phyloP scores from a whole-genome alignment of 2,329 filamentous ascomycete species.

The Stemphylium lycopersici region DNA sequence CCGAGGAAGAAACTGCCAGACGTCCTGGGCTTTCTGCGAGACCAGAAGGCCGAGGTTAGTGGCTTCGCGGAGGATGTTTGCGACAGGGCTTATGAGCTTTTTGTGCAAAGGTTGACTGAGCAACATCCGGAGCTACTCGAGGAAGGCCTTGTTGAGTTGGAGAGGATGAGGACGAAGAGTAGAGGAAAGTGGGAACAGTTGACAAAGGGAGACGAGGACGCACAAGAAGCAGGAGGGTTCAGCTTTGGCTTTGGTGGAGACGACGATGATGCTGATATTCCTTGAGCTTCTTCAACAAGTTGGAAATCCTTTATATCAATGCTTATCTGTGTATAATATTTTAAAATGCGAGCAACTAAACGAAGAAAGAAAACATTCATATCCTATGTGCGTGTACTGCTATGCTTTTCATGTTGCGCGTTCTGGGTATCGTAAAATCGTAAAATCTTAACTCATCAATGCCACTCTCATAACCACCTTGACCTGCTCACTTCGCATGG shows the following conservation, averaged over 20 bases:
- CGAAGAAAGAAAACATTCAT: not conserved
- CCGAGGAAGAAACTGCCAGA: slow-evolving; percentile 74
- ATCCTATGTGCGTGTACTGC: not conserved
- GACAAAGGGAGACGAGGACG: slow-evolving; percentile 61
- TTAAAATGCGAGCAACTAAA: not conserved
- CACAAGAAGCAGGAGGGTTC: slow-evolving; percentile 55
- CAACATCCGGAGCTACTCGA: slow-evolving; percentile 69
- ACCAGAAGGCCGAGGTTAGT: slow-evolving; percentile 84
- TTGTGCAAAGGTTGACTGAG: slow-evolving; percentile 70
- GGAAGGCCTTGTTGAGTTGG: slow-evolving; percentile 68
- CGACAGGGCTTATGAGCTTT: slow-evolving; percentile 73
- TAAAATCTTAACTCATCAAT: slow-evolving; percentile 15
- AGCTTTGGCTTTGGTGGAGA: slow-evolving; percentile 68
- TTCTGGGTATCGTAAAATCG: slow-evolving; percentile 12
- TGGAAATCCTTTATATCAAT: not conserved
- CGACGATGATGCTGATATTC: slow-evolving; percentile 53
- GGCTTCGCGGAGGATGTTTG: slow-evolving; percentile 76
- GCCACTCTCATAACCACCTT: not conserved
- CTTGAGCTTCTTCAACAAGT: too few species aligned
- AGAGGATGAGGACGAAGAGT: slow-evolving; percentile 70
- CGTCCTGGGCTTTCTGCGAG: slow-evolving; percentile 78
- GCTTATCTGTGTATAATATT: not conserved
- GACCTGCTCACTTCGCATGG: slow-evolving; percentile 71
- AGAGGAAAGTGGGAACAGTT: slow-evolving; percentile 82
- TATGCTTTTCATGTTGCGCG: not conserved